Base-by-base conservation (phyloP, 2,329 filamentous ascomycete species). In the Coniella vitis region DNA sequence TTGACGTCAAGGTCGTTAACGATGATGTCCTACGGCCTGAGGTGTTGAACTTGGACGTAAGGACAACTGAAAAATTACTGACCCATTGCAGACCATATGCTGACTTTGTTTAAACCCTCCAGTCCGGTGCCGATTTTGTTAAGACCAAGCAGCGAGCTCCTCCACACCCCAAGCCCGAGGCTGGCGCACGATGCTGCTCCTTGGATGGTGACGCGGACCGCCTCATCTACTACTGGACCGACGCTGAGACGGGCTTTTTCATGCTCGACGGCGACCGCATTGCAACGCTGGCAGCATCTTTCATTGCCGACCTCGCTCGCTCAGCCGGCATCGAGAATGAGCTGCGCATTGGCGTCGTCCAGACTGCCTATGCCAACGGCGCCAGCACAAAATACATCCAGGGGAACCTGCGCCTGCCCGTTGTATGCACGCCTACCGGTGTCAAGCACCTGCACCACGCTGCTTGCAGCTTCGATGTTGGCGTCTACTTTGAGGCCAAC, bases 401-500 rank as follows among this genome's bases (percentile, higher is more conserved):
- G 64, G 87, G 93, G 65, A 85, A 87, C 56, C 78, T 97, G 48
- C 86, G 87, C 61, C 81, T 98, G 37, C 90, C 90, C 42, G 88
- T 95, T 19, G 84, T 94, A 51, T 95, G 87, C 76, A 97, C 93
- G 1, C 84, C 89, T 13, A 98, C 93, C 1, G 93, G 93, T 57
- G 93, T 98, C 54, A 98, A 98, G 75, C 87, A 96, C 69, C 79
- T 98, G 55, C 93, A 98, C 70, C 93, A 97, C 63, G 93, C 89
- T n/a, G 93, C 93, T 35, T 83, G 87, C 61, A 87, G 90, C 57
- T 95, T 94, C 60, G 93, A 98, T 61, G 84, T 97, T 48, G 93
- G 93, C 49, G 89, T 97, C 45, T 98, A 98, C 73, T 98, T 98
- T 61, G 93, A 98, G 72, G 93, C 93, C 56, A 98, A 98, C 64